phyloP scores from a whole-genome alignment of 2,329 filamentous ascomycete genomes.

The Cercospora sp. region DNA sequence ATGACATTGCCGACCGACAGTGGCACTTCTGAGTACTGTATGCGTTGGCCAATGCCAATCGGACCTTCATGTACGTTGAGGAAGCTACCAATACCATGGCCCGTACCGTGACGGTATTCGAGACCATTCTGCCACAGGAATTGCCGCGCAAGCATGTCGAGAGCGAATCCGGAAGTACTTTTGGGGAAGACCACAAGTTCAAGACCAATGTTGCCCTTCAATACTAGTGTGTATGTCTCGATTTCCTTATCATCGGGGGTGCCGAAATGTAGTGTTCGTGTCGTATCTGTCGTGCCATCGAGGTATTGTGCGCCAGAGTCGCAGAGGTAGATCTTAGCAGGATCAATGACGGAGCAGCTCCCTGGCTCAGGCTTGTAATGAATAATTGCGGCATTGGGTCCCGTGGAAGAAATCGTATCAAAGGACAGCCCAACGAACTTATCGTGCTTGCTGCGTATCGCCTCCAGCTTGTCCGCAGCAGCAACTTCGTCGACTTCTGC shows the following conservation, averaged over 20 bases:
- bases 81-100: slow-evolving; percentile 92
- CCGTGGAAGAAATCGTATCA: slow-evolving; percentile 92
- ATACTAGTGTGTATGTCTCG: slow-evolving; percentile 86
- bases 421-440: slow-evolving; percentile 90
- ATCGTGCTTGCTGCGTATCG: slow-evolving; percentile 66
- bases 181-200: slow-evolving; percentile 89
- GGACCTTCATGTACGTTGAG: slow-evolving; percentile 97
- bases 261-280: slow-evolving; percentile 88
- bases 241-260: slow-evolving; percentile 78
- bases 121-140: slow-evolving; percentile 90
- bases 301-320: slow-evolving; percentile 96
- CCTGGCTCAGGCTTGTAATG: slow-evolving; percentile 90
- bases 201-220: slow-evolving; percentile 80
- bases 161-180: slow-evolving; percentile 87
- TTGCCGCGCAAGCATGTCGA: slow-evolving; percentile 86
- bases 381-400: slow-evolving; percentile 88
- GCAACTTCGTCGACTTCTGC: slow-evolving; percentile 79
- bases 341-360: slow-evolving; percentile 79
- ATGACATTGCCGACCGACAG: slow-evolving; percentile 91
- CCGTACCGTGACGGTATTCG: slow-evolving; percentile 94
- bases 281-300: slow-evolving; percentile 95
- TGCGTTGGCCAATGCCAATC: slow-evolving; percentile 89
- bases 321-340: slow-evolving; percentile 84
- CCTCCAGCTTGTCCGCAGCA: slow-evolving; percentile 87
- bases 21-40: slow-evolving; percentile 88